These are phyloP conservation scores for Skeletonema potamos DNA, from an alignment of 108 stramenopile species.

Conservation along the genomic window DNA sequence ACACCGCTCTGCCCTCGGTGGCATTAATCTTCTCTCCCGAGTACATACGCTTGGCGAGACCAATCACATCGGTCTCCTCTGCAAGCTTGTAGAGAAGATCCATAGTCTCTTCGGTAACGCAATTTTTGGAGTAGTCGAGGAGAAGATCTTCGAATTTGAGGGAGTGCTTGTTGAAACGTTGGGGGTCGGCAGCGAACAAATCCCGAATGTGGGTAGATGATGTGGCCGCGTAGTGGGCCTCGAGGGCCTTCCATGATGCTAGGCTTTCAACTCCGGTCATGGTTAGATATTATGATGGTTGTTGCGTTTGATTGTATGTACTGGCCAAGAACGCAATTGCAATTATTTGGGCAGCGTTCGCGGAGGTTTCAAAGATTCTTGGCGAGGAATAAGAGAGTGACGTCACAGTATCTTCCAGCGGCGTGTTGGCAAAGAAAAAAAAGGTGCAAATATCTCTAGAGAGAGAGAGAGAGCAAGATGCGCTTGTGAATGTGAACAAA, in stretches of 20 bases:
- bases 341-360: not conserved
- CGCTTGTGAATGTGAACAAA: too few relatives aligned
- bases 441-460: too few relatives aligned
- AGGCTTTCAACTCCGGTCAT: constrained; percentile 56
- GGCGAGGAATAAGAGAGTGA: too few relatives aligned
- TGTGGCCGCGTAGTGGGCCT: constrained; percentile 59
- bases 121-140: constrained; percentile 94
- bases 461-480: too few relatives aligned
- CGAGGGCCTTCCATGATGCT: constrained; percentile 72
- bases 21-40: constrained; percentile 88
- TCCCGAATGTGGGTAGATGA: constrained; percentile 70
- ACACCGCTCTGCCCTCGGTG: constrained; percentile 81
- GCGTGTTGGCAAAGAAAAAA: too few relatives aligned
- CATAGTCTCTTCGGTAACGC: constrained; percentile 90
- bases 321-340: too few relatives aligned
- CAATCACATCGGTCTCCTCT: constrained; percentile 70
- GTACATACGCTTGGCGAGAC: constrained; percentile 85
- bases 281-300: too few relatives aligned
- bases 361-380: too few relatives aligned
- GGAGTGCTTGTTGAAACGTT: constrained; percentile 67
- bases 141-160: constrained; percentile 84
- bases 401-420: too few relatives aligned
- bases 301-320: too few relatives aligned
- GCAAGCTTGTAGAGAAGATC: constrained; percentile 84
- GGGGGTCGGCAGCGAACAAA: constrained; percentile 64